phyloP scores from a whole-genome alignment of 2,329 filamentous ascomycete species.

The Ophiognomonia clavigignenti-juglandacearum region DNA sequence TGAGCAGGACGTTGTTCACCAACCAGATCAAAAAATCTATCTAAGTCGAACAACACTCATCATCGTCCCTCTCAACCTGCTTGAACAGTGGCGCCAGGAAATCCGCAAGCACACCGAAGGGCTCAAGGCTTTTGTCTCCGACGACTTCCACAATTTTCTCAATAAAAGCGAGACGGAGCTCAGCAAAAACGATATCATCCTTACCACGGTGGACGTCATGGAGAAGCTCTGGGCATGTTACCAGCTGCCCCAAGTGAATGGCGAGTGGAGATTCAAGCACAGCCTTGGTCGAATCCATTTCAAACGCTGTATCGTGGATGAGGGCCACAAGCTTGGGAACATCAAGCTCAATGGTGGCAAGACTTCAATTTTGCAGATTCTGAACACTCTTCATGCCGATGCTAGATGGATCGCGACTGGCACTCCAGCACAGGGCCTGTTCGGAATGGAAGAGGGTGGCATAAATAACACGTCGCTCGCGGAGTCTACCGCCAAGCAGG shows the following conservation, averaged over 20 bases:
- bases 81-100: constrained; percentile 80
- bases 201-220: constrained; percentile 72
- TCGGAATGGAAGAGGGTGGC: constrained; percentile 57
- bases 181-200: constrained; percentile 65
- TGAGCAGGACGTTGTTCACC: constrained; percentile 1
- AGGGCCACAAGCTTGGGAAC: constrained; percentile 81
- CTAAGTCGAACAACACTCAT: constrained; percentile 69
- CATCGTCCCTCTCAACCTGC: constrained; percentile 76
- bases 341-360: constrained; percentile 43
- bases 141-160: constrained; percentile 34
- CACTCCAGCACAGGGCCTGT: constrained; percentile 79
- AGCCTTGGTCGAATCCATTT: constrained; percentile 71
- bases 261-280: constrained; percentile 37
- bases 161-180: constrained; percentile 42
- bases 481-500: constrained; percentile 41
- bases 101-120: constrained; percentile 70
- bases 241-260: constrained; percentile 30
- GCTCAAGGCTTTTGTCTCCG: constrained; percentile 61
- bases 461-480: constrained; percentile 17
- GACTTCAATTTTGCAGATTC: constrained; percentile 48
- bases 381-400: constrained; percentile 57
- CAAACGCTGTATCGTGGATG: constrained; percentile 85
- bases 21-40: constrained; percentile 48
- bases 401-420: constrained; percentile 87
- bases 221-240: constrained; percentile 52